Evolutionary conservation across 768 basidiomycete genomes (phyloP), one percentile per base, ranked within the genome.

Genomic region (Agrocybe praecox): DNA sequence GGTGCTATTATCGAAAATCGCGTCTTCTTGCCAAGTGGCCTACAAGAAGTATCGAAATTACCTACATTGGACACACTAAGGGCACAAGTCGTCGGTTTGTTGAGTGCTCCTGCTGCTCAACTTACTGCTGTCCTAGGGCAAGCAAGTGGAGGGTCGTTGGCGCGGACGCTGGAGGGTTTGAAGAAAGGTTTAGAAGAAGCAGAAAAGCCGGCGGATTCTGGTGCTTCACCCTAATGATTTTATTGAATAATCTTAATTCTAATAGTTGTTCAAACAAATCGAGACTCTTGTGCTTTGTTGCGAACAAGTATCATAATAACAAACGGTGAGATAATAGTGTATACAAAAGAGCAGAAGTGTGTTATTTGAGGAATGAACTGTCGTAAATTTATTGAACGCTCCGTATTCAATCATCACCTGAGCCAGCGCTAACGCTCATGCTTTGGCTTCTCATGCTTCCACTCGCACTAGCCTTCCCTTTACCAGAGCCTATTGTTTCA

Each of bases 51-150:
- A 5, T 83, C 87, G 29, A 84, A 85, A 63, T 72, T 96, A 51
- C 95, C 94, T 19, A 83, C 88, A 44, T 71, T 96, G 65, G 89
- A 90, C 36, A 87, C 84, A 2, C 71, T 97, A 58, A 74, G 89
- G 51, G 87, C 87, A 17, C 94, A 96, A 71, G 80, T 98, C 54
- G 88, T 96, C 14, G 95, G 94, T 8, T 59, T 97, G 72, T 69
- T 98, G 58, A 88, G 88, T 55, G 78, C 85, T 14, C 92, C 92
- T 44, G 87, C 84, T 11, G 77, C 82, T 58, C 88, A 92, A 70
- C 76, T 96, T 46, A 84, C 89, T 3, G 86, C 83, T 46, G 70
- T 65, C 8, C 49, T 69, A 32, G 59, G 63, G 29, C 70, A 87
- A 68, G 88, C 89, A 34, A 80, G 82, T 56, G 89, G 90, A 49